Conservation (phyloP, 495 filamentous ascomycete genomes). For the Hypoxylon trugodes region DNA sequence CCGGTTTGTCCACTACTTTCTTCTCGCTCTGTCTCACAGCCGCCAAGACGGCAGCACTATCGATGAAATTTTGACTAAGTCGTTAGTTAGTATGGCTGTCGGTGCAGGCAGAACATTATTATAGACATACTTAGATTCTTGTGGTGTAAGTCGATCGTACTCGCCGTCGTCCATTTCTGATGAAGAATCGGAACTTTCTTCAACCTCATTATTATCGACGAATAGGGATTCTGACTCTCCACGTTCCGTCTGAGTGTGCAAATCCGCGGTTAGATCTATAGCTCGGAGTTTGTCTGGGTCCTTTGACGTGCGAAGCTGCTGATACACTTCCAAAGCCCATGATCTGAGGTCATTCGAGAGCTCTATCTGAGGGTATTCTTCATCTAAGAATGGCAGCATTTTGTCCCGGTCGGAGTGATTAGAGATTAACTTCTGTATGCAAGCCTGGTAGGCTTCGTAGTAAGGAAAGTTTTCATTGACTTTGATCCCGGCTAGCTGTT, state of each 20-base stretch:
- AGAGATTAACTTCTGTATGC: conserved; percentile 14
- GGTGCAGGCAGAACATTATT: background rate
- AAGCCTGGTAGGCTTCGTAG: background rate
- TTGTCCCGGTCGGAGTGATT: conserved; percentile 11
- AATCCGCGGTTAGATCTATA: background rate
- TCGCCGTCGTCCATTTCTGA: conserved; percentile 16
- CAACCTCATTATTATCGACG: conserved; percentile 9
- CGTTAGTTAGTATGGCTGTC: conserved; percentile 19
- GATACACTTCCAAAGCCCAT: conserved; percentile 32
- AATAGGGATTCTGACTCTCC: conserved; percentile 24
- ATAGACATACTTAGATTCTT: conserved; percentile 26
- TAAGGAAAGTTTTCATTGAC: background rate
- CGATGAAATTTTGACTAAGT: conserved; percentile 38
- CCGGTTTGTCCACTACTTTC: background rate
- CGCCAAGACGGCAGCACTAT: conserved; percentile 23
- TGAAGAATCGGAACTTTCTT: conserved; percentile 20
- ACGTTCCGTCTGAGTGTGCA: background rate
- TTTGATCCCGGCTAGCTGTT: conserved; percentile 18
- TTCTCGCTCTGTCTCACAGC: conserved; percentile 39
- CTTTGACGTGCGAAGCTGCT: conserved; percentile 5
- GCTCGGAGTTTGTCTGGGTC: background rate
- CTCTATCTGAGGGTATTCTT: conserved; percentile 12
- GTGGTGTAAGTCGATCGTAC: conserved; percentile 22
- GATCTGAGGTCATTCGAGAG: conserved; percentile 25
- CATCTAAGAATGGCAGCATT: conserved; percentile 11